phyloP scores from a whole-genome alignment of 2,329 filamentous ascomycete genomes.

The Scolecobasidium constrictum region DNA sequence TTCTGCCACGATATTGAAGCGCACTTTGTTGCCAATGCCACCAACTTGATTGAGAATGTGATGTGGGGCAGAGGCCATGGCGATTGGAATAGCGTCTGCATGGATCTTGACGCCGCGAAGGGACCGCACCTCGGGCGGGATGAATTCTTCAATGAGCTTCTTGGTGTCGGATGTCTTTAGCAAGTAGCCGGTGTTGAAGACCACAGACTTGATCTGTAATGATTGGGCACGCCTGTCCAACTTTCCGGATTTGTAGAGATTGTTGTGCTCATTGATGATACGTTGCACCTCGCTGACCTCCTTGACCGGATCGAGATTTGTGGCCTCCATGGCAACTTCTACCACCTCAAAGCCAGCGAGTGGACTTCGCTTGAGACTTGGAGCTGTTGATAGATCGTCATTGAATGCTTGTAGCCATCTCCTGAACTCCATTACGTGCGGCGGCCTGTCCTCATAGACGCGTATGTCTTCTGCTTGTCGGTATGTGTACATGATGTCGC shows the following conservation, averaged over 20 bases:
- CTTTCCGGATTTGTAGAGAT: slow-evolving; percentile 36
- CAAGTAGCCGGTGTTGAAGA: slow-evolving; percentile 89
- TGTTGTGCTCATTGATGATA: slow-evolving; percentile 82
- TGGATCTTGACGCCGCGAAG: slow-evolving; percentile 66
- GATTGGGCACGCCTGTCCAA: slow-evolving; percentile 30
- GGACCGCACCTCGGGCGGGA: slow-evolving; percentile 43
- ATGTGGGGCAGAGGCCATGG: slow-evolving; percentile 54
- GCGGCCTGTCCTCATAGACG: slow-evolving; percentile 53
- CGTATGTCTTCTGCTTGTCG: slow-evolving; percentile 68
- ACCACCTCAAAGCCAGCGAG: slow-evolving; percentile 66
- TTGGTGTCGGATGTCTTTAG: slow-evolving; percentile 62
- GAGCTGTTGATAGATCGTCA: slow-evolving; percentile 31
- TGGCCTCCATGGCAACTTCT: slow-evolving; percentile 68
- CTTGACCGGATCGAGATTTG: slow-evolving; percentile 61
- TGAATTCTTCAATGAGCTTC: slow-evolving; percentile 50
- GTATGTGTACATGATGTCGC: slow-evolving; percentile 77
- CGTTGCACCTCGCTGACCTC: slow-evolving; percentile 80
- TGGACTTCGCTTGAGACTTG: slow-evolving; percentile 52
- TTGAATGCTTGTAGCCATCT: slow-evolving; percentile 78
- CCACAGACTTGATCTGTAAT: slow-evolving; percentile 70
- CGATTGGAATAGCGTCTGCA: slow-evolving; percentile 86
- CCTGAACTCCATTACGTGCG: slow-evolving; percentile 69
- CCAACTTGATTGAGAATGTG: slow-evolving; percentile 72
- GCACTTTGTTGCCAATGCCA: slow-evolving; percentile 72
- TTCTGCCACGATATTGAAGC: slow-evolving; percentile 71